A percentile compares a stretch with the other conserved stretches of the same genome.
phyloP scores from a whole-genome alignment of 441 rosid species.

The Daphne laureola region DNA sequence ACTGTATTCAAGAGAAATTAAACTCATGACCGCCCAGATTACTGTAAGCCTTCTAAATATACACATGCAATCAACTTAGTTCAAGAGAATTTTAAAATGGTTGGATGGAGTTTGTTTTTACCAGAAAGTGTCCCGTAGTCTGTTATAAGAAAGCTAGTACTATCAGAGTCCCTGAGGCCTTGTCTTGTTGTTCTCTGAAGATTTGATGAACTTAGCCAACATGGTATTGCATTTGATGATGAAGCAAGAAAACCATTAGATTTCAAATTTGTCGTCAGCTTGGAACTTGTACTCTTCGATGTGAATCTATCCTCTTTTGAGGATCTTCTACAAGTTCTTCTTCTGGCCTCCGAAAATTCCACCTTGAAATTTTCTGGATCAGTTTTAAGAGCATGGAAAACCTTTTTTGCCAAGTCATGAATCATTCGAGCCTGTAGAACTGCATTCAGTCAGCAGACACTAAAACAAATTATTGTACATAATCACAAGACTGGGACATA shows the following conservation, averaged over 20 bases:
- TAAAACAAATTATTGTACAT: neutral
- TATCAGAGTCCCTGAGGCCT: constrained; percentile 7
- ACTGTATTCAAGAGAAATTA: too few relatives aligned
- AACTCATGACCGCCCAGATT: neutral
- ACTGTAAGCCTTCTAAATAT: neutral
- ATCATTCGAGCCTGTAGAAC: constrained; percentile 52
- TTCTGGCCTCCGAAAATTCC: constrained; percentile 34
- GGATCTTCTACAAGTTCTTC: constrained; percentile 31
- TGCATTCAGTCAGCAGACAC: constrained; percentile 11
- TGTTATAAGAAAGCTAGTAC: constrained; percentile 13
- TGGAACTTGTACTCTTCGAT: constrained; percentile 16
- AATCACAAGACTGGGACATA: constrained; percentile 13
- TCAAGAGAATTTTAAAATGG: constrained; percentile 7
- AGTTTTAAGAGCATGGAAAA: constrained; percentile 41
- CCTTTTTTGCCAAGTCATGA: constrained; percentile 46
- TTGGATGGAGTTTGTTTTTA: constrained; percentile 20
- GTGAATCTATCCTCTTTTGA: constrained; percentile 22
- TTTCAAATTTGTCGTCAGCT: constrained; percentile 22
- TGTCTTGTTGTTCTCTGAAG: constrained; percentile 15
- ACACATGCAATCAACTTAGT: neutral
- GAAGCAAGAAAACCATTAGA: constrained; percentile 1
- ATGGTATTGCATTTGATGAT: constrained; percentile 14
- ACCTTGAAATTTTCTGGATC: constrained; percentile 36
- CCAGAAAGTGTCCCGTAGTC: constrained; percentile 24
- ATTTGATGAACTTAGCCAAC: constrained; percentile 17